These are phyloP conservation scores for Aspergillus japonicus DNA, from an alignment of 2,329 filamentous ascomycete genomes.

Conservation along the genomic window DNA sequence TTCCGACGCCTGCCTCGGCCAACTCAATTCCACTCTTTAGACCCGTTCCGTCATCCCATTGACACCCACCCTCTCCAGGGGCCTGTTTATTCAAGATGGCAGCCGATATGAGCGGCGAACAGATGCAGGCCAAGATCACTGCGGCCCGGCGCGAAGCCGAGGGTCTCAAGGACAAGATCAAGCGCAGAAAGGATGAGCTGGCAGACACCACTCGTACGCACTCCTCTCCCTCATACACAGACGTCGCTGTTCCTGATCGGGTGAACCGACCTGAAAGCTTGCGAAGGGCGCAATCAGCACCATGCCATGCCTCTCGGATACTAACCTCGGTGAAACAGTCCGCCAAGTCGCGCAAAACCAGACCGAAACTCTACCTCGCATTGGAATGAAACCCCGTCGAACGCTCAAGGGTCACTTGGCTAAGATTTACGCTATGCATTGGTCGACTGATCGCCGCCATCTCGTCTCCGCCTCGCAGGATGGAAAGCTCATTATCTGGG, in stretches of 20 bases:
- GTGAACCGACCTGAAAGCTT: background rate
- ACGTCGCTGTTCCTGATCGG: background rate
- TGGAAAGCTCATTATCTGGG: conserved; percentile 99
- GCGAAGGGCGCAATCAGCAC: background rate
- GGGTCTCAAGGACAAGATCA: conserved; percentile 96
- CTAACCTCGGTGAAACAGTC: conserved; percentile 56
- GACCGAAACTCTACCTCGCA: conserved; percentile 86
- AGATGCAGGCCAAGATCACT: conserved; percentile 89
- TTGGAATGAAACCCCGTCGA: conserved; percentile 95
- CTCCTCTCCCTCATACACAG: conserved; percentile 28
- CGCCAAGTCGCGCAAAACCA: conserved; percentile 89
- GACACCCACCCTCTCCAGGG: conserved; percentile 25
- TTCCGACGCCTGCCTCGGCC: conserved; percentile 31
- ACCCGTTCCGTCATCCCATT: conserved; percentile 20
- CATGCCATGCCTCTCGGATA: conserved; percentile 13
- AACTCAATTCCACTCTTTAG: conserved; percentile 16
- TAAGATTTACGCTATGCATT: conserved; percentile 99
- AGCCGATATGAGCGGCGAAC: conserved; percentile 51
- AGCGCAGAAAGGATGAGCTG: conserved; percentile 99
- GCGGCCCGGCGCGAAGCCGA: conserved; percentile 95
- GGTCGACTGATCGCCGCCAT: conserved; percentile 96
- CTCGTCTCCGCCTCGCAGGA: conserved; percentile 97
- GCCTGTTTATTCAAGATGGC: conserved; percentile 40
- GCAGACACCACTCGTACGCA: conserved; percentile 92
- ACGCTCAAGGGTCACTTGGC: conserved; percentile 96